A percentile compares a stretch with the other conserved stretches of the same genome.
These are phyloP conservation scores for Hydrangea macrophylla DNA, from an alignment of 148 eudicot genomes.

Conservation along the genomic window DNA sequence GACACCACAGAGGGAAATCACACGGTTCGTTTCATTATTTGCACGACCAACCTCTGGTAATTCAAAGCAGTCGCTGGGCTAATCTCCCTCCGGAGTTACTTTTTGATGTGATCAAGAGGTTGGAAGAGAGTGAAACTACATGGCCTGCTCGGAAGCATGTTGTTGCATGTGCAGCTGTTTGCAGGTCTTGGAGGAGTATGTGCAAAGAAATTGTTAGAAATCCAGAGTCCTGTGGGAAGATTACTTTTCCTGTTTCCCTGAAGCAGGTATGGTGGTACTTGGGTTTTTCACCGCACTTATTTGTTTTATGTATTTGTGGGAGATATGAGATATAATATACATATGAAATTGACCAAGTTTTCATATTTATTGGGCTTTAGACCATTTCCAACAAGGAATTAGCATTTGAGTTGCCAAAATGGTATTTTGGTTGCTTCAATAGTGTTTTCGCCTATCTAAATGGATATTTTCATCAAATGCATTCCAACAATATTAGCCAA, in stretches of 20 bases:
- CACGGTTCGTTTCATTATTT: constrained; percentile 45
- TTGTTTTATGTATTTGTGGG: neutral
- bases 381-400: too few relatives aligned
- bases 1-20: constrained; percentile 49
- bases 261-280: constrained; percentile 38
- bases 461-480: too few relatives aligned
- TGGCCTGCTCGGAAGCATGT: constrained; percentile 61
- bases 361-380: neutral
- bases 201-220: constrained; percentile 53
- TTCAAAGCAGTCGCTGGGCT: constrained; percentile 55
- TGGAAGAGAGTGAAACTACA: constrained; percentile 62
- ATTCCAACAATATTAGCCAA: too few relatives aligned
- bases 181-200: constrained; percentile 63
- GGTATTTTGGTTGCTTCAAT: too few relatives aligned
- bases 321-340: neutral
- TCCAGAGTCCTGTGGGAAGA: constrained; percentile 51
- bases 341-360: neutral
- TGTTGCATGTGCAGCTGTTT: constrained; percentile 59
- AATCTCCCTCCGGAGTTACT: constrained; percentile 58
- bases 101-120: constrained; percentile 47
- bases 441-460: too few relatives aligned
- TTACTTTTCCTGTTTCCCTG: constrained; percentile 60
- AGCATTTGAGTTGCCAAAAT: too few relatives aligned
- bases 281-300: neutral
- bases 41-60: constrained; percentile 36